phyloP scores from a whole-genome alignment of 2,329 filamentous ascomycete species.

The Fusarium circinatum region DNA sequence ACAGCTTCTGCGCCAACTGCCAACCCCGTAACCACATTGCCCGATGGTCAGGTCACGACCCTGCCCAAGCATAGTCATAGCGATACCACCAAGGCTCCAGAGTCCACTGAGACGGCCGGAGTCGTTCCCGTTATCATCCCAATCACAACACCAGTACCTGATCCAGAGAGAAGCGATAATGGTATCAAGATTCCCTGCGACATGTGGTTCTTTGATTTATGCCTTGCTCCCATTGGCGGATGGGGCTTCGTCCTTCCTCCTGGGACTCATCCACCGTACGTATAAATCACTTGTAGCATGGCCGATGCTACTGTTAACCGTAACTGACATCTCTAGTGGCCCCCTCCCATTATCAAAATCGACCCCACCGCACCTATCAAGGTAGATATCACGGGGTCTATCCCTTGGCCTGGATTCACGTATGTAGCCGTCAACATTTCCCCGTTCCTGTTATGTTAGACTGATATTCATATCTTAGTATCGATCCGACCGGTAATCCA shows the following conservation, averaged over 20 bases:
- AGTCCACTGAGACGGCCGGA: neutral
- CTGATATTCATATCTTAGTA: neutral
- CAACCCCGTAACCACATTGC: neutral
- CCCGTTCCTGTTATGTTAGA: neutral
- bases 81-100: neutral
- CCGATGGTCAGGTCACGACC: fast-evolving
- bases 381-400: neutral
- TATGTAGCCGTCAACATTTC: fast-evolving
- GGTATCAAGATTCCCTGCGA: neutral
- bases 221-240: neutral
- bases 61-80: neutral
- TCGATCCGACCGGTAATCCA: neutral
- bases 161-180: neutral
- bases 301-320: fast-evolving
- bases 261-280: neutral
- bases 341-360: neutral
- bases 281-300: fast-evolving
- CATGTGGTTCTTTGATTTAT: neutral
- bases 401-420: neutral
- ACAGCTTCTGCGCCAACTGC: neutral
- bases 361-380: neutral
- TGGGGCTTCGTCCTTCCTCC: neutral
- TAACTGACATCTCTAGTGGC: neutral
- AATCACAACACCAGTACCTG: neutral
- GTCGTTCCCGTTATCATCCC: neutral